Conservation (phyloP, 2,329 filamentous ascomycete genomes). For the Paecilomyces niveus region DNA sequence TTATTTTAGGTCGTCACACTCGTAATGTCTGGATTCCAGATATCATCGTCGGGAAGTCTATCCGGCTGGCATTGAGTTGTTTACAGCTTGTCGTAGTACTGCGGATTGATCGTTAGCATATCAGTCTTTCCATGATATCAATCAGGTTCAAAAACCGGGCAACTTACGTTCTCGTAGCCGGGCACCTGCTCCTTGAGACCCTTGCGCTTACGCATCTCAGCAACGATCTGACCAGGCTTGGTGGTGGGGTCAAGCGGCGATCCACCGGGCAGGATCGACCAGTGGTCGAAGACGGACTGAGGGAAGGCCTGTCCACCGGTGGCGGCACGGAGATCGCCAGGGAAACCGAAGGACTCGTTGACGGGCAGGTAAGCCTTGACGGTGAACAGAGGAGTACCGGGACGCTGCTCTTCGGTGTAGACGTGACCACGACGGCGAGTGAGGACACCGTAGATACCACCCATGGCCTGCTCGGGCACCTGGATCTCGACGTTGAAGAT, state of each 20-base stretch:
- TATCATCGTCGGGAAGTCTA: conserved; percentile 34
- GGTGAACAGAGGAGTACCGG: conserved; percentile 98
- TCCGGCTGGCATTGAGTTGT: conserved; percentile 34
- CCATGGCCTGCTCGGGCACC: conserved; percentile 97
- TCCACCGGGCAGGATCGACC: conserved; percentile 91
- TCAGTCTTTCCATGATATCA: conserved; percentile 11
- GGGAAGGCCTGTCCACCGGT: conserved; percentile 99
- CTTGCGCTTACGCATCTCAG: conserved; percentile 96
- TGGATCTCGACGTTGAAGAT: conserved; percentile 99
- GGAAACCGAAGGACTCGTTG: conserved; percentile 99
- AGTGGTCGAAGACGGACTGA: conserved; percentile 98
- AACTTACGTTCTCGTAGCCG: conserved; percentile 88
- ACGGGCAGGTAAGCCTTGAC: conserved; percentile 96
- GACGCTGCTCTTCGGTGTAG: conserved; percentile 96
- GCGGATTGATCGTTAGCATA: conserved; percentile 34
- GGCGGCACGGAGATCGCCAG: conserved; percentile 85
- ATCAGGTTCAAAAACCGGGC: background rate
- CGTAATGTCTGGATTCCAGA: conserved; percentile 33
- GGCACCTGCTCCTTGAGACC: conserved; percentile 96
- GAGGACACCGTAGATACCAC: conserved; percentile 99
- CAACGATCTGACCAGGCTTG: conserved; percentile 77
- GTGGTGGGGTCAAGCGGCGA: conserved; percentile 76
- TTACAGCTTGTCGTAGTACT: conserved; percentile 99
- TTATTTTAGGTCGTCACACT: conserved; percentile 38
- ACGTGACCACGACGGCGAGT: conserved; percentile 98